Evolutionary conservation across 2,329 filamentous ascomycete species (phyloP), one percentile per base, ranked within the genome.

Genomic region (Aschersonia sp.): DNA sequence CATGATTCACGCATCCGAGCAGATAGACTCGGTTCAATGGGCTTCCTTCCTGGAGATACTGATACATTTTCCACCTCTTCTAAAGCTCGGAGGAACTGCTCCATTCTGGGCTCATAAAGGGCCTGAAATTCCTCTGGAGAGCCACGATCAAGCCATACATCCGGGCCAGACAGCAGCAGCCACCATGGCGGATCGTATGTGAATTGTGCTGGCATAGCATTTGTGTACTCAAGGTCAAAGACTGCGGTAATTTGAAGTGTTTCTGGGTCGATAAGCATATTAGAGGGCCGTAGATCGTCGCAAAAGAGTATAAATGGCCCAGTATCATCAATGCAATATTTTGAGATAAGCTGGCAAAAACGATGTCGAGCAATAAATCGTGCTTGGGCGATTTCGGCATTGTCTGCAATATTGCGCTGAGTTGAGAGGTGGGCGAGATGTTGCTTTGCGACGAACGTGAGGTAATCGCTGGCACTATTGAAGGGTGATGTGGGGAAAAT

Each of bases 221-320:
- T 66, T 43, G 65, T 66, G 44, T 67, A 69, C 53, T 68, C 66
- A 29, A 61, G 56, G 48, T 70, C 66, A 41, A 69, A 50, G 14
- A 67, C 53, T 1, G 63, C 65, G 0, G 55, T 65, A 42, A 69
- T 63, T 6, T 51, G 52, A 2, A 64, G 52, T 30, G 59, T 67
- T 5, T 58, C 49, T 8, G 58, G 61, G 45, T 70, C 55, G 10
- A 59, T 53, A 31, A 69, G 61, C 53, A 70, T 64, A 49, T 70
- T 68, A 22, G 54, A 22, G 5, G 63, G 62, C 32, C 57, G 59
- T 22, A 70, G 43, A 50, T 68, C 64, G 49, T 67, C 62, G 49
- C 63, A 68, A 54, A 64, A 69, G 44, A 58, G 55, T 49, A 57
- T 55, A 54, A 66, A 69, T 31, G 59, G 63, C 9, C 63, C 60